A percentile compares a stretch with the other conserved stretches of the same genome.
Conservation (phyloP, 345 rosid species). For the Balakata baccata region DNA sequence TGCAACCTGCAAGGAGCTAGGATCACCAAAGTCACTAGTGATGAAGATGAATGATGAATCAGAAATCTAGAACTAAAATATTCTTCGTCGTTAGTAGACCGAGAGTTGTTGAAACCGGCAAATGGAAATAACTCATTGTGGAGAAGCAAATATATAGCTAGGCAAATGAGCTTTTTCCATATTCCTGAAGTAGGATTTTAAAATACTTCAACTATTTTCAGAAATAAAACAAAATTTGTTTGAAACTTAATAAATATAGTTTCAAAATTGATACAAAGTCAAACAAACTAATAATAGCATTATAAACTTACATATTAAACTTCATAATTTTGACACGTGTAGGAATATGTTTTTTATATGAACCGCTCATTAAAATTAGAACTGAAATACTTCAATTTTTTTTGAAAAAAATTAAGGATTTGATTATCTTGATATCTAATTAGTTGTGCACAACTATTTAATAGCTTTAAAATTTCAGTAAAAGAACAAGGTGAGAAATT, state of each 20-base stretch:
- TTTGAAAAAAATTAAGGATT: background rate
- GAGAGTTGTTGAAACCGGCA: background rate
- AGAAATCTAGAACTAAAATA: background rate
- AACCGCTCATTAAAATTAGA: background rate
- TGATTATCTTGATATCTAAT: background rate
- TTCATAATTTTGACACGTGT: background rate
- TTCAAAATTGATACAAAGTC: background rate
- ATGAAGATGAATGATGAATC: constrained; percentile 13
- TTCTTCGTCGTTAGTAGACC: background rate
- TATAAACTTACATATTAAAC: background rate
- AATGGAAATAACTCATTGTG: background rate
- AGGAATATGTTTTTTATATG: background rate
- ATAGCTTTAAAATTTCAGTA: background rate
- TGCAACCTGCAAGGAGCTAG: constrained; percentile 86
- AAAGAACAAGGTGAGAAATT: background rate
- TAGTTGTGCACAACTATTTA: background rate
- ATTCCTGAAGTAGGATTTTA: background rate
- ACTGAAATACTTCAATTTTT: background rate
- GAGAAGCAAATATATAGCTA: background rate
- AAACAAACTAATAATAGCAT: background rate
- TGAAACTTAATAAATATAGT: background rate
- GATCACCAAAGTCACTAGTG: constrained; percentile 27
- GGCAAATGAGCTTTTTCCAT: background rate
- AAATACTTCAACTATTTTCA: background rate
- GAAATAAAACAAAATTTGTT: background rate